Percentiles rank a stretch among this genome's conserved stretches.
phyloP scores from a whole-genome alignment of 140 eudicot species.

The Eryngium alpinum region DNA sequence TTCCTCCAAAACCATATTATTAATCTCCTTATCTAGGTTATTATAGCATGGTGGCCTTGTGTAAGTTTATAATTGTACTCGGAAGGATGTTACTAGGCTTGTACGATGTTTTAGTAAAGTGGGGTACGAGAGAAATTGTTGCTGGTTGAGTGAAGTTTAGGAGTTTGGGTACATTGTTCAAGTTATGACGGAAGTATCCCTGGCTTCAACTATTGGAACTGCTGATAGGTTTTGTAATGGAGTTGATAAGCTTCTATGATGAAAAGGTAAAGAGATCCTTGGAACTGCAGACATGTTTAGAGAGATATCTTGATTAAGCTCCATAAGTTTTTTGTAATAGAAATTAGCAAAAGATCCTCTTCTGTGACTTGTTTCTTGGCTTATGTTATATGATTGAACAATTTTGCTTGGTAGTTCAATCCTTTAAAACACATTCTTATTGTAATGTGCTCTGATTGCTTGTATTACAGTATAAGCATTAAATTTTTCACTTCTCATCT shows the following conservation, averaged over 20 bases:
- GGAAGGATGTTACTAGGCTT: constrained; percentile 1
- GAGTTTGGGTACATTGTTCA: too few relatives aligned
- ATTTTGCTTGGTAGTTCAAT: constrained; percentile 8
- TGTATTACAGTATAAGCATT: too few relatives aligned
- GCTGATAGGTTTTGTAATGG: not conserved
- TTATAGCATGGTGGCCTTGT: not conserved
- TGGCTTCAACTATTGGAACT: too few relatives aligned
- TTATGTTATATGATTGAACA: not conserved
- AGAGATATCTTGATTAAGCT: not conserved
- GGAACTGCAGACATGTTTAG: not conserved
- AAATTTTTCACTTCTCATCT: too few relatives aligned
- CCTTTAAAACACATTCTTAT: not conserved
- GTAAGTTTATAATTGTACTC: not conserved
- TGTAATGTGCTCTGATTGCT: not conserved
- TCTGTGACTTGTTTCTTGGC: not conserved
- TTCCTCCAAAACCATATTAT: not conserved
- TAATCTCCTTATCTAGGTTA: not conserved
- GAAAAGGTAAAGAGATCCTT: not conserved
- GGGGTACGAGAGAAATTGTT: not conserved
- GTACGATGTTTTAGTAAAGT: not conserved
- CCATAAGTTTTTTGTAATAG: not conserved
- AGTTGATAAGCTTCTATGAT: not conserved
- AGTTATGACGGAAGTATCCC: too few relatives aligned
- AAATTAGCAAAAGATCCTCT: not conserved
- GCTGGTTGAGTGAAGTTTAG: not conserved